Evolutionary conservation across 345 rosid genomes (phyloP), one percentile per base, ranked within the genome.

Genomic region (Leavenworthia alabamica): DNA sequence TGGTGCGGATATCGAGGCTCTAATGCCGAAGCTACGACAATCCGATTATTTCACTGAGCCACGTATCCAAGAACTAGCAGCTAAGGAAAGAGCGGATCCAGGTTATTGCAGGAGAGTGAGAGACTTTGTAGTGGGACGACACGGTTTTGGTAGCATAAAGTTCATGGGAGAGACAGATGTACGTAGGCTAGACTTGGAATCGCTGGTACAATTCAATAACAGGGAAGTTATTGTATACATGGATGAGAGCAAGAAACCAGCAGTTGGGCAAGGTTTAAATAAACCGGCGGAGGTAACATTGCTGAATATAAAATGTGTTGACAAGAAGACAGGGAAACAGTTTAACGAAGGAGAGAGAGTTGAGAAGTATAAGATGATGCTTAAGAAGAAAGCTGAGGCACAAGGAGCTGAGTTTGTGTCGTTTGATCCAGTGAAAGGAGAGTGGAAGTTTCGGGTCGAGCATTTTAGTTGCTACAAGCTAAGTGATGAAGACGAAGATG

Each of bases 231-330:
- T 86, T 35, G 97, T 94, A 6, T 94, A 94, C 79, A 72, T 82
- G 84, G 97, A 94, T 29, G 97, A 94, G 60, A 80, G 80, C 81
- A 83, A 84, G 81, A 94, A 94, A 75, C 97, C 99, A 8, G 85
- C 92, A 2, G 83, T 83, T 22, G 99, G 99, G 47, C 90, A 94
- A 69, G 99, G 97, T 51, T 82, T 94, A 14, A 94, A 94, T 65
- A 94, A 94, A 70, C 88, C 99, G 10, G 97, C 99, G 0, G 99
- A 81, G 76, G 95, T 94, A 16, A 90, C 95, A 0, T 86, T 94
- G 53, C 85, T 90, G 35, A 94, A 94, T 71, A 83, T 94, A 64
- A 94, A 88, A 70, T 94, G 95, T 78, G 58, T 83, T 2, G 96
- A 88, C 64, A 94, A 77, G 61, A 88, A 81, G 82, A 86, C 85